These are phyloP conservation scores for Berkeleyomyces basicola DNA, from an alignment of 2,329 filamentous ascomycete genomes.

Conservation along the genomic window DNA sequence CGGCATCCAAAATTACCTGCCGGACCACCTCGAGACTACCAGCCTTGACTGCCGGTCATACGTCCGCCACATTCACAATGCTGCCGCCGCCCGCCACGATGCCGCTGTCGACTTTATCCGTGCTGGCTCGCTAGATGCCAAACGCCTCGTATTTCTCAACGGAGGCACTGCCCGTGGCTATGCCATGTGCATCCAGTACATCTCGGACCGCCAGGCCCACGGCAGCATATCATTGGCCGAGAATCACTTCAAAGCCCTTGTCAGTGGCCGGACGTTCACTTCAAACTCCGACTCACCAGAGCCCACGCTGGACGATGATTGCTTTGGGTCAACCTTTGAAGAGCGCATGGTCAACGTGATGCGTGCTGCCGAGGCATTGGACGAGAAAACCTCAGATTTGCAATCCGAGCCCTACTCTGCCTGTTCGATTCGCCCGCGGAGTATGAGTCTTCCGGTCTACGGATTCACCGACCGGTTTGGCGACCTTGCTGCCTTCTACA, in stretches of 20 bases:
- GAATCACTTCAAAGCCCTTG: constrained; percentile 31
- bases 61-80: constrained; percentile 35
- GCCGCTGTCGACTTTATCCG: constrained; percentile 35
- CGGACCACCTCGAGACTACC: constrained; percentile 17
- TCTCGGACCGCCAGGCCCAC: constrained; percentile 34
- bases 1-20: constrained; percentile 30
- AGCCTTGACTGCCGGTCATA: constrained; percentile 21
- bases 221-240: constrained; percentile 35
- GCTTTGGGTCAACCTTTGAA: constrained; percentile 16
- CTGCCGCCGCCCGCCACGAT: constrained; percentile 29
- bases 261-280: constrained; percentile 32
- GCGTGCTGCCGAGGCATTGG: constrained; percentile 41
- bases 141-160: constrained; percentile 42
- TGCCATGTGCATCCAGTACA: constrained; percentile 35
- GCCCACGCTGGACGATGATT: constrained; percentile 9
- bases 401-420: constrained; percentile 34
- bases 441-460: constrained; percentile 33
- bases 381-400: constrained; percentile 37
- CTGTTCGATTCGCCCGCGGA: constrained; percentile 23
- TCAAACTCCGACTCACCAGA: not conserved
- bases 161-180: constrained; percentile 41
- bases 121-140: constrained; percentile 28
- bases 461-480: constrained; percentile 27
- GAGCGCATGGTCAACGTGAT: constrained; percentile 39
- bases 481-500: constrained; percentile 30